A percentile compares a stretch with the other conserved stretches of the same genome.
These are phyloP conservation scores for Immersiella caudata DNA, from an alignment of 495 filamentous ascomycete species.

Conservation along the genomic window DNA sequence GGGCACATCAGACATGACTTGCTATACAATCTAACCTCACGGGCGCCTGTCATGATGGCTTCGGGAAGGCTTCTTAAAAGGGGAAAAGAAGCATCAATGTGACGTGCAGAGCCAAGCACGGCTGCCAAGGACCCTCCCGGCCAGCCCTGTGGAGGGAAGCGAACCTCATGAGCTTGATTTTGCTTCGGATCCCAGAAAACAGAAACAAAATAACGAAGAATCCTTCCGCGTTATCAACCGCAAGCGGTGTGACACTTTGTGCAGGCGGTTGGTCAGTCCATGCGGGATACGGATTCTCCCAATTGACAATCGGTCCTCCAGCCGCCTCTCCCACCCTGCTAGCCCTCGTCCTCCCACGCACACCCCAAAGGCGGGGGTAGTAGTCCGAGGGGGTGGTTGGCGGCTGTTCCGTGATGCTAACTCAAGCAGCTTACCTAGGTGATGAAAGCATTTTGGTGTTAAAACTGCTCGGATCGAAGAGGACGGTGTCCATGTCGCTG, in stretches of 20 bases:
- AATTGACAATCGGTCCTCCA: neutral
- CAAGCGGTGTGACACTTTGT: neutral
- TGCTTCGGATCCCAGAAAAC: neutral
- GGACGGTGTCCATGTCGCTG: neutral
- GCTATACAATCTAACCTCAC: neutral
- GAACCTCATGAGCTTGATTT: constrained; percentile 15
- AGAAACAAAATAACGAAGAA: neutral
- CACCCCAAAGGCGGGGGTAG: neutral
- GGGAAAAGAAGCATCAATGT: constrained; percentile 11
- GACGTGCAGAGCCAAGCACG: constrained; percentile 25
- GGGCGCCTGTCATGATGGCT: neutral
- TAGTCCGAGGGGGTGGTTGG: neutral
- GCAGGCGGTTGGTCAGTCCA: neutral
- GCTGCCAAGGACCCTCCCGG: constrained; percentile 21
- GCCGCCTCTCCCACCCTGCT: neutral
- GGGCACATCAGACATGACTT: neutral
- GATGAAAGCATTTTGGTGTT: neutral
- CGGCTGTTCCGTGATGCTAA: neutral
- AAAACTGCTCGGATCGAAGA: neutral
- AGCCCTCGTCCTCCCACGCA: neutral
- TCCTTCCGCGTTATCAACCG: neutral
- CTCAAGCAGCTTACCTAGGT: neutral
- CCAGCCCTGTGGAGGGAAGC: constrained; percentile 10
- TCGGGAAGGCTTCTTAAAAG: neutral
- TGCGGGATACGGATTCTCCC: neutral